A percentile compares a stretch with the other conserved stretches of the same genome.
Evolutionary conservation across 176 grass and related monocot species (phyloP).

Genomic region (Eleusine indica): DNA sequence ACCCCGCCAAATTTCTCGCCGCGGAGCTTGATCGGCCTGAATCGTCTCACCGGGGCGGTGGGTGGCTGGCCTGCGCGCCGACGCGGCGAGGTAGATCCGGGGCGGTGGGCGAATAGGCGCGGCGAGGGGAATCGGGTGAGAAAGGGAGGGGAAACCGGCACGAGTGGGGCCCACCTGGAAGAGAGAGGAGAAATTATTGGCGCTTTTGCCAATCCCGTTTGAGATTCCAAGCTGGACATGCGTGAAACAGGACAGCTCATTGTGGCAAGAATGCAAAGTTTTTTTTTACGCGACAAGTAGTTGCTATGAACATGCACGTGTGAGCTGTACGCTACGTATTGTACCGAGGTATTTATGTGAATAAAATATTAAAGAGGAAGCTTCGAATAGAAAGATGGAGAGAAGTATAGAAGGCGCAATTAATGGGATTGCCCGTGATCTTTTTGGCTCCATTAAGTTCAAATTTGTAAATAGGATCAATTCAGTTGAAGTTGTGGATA

Average conservation of each 20-base stretch:
- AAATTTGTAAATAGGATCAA: too few relatives aligned
- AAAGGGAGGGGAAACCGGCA: conserved; percentile 19
- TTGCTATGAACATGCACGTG: conserved; percentile 14
- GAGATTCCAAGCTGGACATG: conserved; percentile 8
- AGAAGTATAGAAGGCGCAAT: too few relatives aligned
- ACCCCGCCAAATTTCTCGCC: background rate
- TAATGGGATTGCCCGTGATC: too few relatives aligned
- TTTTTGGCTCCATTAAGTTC: too few relatives aligned
- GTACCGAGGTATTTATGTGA: background rate
- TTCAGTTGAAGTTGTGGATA: too few relatives aligned
- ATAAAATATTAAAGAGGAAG: background rate
- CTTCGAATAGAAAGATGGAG: too few relatives aligned
- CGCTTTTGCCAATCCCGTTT: conserved; percentile 20
- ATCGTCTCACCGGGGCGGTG: conserved; percentile 25
- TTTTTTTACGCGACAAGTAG: background rate
- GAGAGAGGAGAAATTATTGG: conserved; percentile 31
- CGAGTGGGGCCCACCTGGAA: conserved; percentile 37
- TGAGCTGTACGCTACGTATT: background rate
- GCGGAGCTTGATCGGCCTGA: conserved; percentile 15
- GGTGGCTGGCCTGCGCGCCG: conserved; percentile 32
- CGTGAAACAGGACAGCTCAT: conserved; percentile 32
- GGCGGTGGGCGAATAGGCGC: conserved; percentile 28
- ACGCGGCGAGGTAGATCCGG: conserved; percentile 59
- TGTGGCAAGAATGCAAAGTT: background rate
- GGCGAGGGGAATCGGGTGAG: conserved; percentile 7